phyloP scores from a whole-genome alignment of 768 basidiomycete genomes.

The Boletellus emodensis region DNA sequence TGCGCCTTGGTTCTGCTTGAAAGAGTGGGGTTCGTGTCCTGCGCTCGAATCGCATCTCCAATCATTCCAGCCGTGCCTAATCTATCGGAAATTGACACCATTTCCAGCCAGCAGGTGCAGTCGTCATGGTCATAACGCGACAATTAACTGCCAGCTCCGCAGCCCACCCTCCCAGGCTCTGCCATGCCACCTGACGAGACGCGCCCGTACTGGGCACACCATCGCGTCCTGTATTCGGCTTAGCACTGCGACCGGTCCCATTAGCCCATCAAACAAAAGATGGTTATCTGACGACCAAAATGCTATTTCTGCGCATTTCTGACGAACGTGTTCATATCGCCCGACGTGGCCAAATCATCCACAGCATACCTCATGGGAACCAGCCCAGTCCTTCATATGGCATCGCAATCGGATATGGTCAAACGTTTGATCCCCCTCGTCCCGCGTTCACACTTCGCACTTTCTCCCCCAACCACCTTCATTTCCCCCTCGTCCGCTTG shows the following conservation, averaged over 20 bases:
- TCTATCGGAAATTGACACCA: conserved; percentile 22
- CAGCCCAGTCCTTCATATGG: conserved; percentile 6
- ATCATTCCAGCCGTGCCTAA: not conserved
- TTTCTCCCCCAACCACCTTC: too few relatives aligned
- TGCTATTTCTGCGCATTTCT: conserved; percentile 13
- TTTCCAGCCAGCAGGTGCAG: not conserved
- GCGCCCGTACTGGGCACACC: conserved; percentile 16
- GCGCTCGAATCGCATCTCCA: conserved; percentile 10
- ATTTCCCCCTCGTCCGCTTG: too few relatives aligned
- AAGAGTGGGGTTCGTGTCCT: conserved; percentile 6
- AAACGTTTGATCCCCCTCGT: conserved; percentile 9
- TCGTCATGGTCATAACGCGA: not conserved
- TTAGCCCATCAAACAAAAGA: conserved; percentile 16
- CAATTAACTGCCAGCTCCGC: conserved; percentile 4
- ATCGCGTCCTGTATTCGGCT: conserved; percentile 11
- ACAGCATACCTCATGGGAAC: conserved; percentile 13
- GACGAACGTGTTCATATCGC: conserved; percentile 25
- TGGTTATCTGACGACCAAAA: conserved; percentile 22
- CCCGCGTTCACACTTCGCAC: not conserved
- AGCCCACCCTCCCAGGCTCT: not conserved
- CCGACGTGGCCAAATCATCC: conserved; percentile 12
- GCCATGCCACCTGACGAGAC: conserved; percentile 12
- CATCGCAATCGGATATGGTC: conserved; percentile 3
- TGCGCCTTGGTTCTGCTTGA: not conserved
- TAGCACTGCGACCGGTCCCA: conserved; percentile 10